Conservation (phyloP, 768 basidiomycete genomes). For the Lactifluus piperatus region DNA sequence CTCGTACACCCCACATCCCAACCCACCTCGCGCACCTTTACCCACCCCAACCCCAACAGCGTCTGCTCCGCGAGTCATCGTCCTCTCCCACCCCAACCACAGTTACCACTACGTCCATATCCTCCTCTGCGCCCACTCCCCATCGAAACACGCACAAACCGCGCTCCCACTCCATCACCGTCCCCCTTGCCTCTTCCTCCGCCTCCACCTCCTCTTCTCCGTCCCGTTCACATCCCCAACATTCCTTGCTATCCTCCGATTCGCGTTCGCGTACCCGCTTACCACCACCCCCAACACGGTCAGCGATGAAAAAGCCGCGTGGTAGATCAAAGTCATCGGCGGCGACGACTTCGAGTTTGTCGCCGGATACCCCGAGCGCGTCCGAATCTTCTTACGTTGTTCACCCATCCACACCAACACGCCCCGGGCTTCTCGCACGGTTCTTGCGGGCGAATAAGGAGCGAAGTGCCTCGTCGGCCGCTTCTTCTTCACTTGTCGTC, state of each 20-base stretch:
- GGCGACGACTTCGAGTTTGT: slow-evolving; percentile 26
- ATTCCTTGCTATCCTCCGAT: too few relatives aligned
- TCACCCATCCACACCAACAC: slow-evolving; percentile 24
- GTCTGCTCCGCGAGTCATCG: background rate
- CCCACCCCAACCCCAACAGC: background rate
- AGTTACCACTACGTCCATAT: background rate
- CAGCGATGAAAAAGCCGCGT: slow-evolving; percentile 53
- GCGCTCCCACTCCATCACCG: slow-evolving; percentile 21
- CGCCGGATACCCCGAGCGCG: slow-evolving; percentile 30
- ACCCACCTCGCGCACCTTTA: slow-evolving; percentile 24
- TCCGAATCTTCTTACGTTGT: slow-evolving; percentile 37
- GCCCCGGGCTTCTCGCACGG: slow-evolving; percentile 27
- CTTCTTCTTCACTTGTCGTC: background rate
- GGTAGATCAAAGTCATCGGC: slow-evolving; percentile 25
- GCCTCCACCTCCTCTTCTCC: background rate
- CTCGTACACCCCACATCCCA: slow-evolving; percentile 64
- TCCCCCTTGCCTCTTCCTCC: slow-evolving; percentile 10
- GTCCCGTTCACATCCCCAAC: background rate
- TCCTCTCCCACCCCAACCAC: background rate
- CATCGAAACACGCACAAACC: background rate
- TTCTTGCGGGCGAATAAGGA: slow-evolving; percentile 7
- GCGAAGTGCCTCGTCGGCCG: background rate
- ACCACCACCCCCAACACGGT: slow-evolving; percentile 51
- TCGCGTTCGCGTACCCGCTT: slow-evolving; percentile 21
- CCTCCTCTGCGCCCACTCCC: slow-evolving; percentile 24